Evolutionary conservation across 805 yeast genomes (phyloP).

Genomic region (Candida loeiensis): DNA sequence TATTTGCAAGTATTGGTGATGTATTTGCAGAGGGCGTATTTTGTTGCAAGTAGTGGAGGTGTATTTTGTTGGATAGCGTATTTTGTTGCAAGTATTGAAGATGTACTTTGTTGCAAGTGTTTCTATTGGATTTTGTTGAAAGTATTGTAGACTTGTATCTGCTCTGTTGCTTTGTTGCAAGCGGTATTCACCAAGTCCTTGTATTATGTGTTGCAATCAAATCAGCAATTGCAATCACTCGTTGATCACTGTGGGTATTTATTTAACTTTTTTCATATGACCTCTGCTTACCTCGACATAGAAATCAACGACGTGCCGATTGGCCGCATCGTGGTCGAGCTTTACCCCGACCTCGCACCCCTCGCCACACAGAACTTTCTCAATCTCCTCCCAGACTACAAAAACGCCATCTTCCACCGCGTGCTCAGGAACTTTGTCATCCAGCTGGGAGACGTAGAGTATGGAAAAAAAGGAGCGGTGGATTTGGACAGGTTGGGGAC

Average conservation of each 20-base stretch:
- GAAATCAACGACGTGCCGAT: constrained; percentile 35
- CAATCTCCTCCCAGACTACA: constrained; percentile 41
- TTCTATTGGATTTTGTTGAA: no score
- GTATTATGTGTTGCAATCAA: no score
- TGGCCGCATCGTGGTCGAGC: constrained; percentile 63
- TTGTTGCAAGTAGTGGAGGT: background rate
- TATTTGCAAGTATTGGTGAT: no score
- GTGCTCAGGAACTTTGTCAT: constrained; percentile 66
- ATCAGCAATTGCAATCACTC: no score
- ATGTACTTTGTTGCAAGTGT: background rate
- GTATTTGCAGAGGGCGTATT: background rate
- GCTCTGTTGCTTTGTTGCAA: no score
- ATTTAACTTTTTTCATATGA: background rate
- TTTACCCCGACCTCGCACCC: constrained; percentile 52
- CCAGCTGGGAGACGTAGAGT: constrained; percentile 60
- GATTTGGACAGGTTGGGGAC: constrained; percentile 24
- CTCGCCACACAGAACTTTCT: constrained; percentile 50
- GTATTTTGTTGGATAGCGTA: no score
- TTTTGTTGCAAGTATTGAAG: background rate
- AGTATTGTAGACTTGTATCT: no score
- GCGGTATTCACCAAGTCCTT: no score
- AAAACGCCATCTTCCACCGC: constrained; percentile 53
- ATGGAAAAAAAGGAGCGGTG: constrained; percentile 26
- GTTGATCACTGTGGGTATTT: background rate
- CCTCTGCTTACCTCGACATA: constrained; percentile 48